Evolutionary conservation across 495 filamentous ascomycete species (phyloP).

Genomic region (Sordaria brevicollis): DNA sequence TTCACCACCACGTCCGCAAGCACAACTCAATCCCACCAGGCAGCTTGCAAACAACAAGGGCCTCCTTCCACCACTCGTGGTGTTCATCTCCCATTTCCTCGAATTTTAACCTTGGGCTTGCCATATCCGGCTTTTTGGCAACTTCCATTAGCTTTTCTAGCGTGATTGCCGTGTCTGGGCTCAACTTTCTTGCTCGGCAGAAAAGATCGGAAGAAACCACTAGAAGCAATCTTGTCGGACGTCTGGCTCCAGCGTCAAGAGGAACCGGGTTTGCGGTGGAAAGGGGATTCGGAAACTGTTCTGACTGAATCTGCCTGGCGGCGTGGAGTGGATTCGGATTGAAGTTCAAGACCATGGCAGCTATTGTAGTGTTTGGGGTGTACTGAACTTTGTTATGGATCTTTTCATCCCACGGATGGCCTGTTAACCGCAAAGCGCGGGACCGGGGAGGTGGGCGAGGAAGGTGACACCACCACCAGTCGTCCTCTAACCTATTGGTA

Average conservation of each 20-base stretch:
- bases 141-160: not conserved
- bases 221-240: not conserved
- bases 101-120: not conserved
- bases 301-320: no score
- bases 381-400: not conserved
- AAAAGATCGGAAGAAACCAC: not conserved
- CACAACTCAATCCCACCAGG: not conserved
- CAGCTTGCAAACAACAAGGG: not conserved
- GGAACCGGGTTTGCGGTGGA: no score
- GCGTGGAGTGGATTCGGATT: no score
- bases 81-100: fast-evolving
- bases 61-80: not conserved
- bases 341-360: not conserved
- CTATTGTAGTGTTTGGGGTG: not conserved
- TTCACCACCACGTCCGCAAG: not conserved
- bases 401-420: not conserved
- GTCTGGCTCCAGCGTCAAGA: fast-evolving
- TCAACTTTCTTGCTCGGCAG: not conserved
- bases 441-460: not conserved
- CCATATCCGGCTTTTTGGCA: not conserved
- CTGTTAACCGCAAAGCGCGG: not conserved
- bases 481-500: not conserved
- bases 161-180: not conserved
- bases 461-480: not conserved
- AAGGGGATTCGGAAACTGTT: no score